Percentiles rank a stretch among this genome's conserved stretches.
Conservation (phyloP, 2,329 filamentous ascomycete species). For the Fusarium beomiforme region DNA sequence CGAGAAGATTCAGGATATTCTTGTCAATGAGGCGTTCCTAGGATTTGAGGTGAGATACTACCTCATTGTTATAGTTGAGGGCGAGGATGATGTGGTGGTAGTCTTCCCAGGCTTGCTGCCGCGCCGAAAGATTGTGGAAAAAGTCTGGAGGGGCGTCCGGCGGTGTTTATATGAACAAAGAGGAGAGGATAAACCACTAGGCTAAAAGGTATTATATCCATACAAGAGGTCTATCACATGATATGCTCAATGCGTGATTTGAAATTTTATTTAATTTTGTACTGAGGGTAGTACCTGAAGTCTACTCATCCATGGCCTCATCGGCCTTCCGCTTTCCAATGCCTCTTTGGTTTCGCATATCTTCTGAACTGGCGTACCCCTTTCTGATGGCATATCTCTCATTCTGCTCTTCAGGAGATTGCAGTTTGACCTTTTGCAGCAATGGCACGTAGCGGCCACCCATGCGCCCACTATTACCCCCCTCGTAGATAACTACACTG, state of each 20-base stretch:
- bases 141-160: conserved; percentile 88
- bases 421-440: conserved; percentile 60
- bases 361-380: conserved; percentile 64
- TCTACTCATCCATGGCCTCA: conserved; percentile 39
- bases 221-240: conserved; percentile 1
- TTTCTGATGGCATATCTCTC: conserved; percentile 70
- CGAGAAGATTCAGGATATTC: conserved; percentile 88
- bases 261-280: conserved; percentile 1
- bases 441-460: conserved; percentile 66
- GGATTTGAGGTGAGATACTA: conserved; percentile 94
- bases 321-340: conserved; percentile 46
- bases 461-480: conserved; percentile 61
- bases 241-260: background rate
- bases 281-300: conserved; percentile 1
- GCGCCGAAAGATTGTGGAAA: conserved; percentile 77
- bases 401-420: conserved; percentile 65
- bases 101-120: conserved; percentile 89
- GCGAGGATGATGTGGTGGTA: conserved; percentile 89
- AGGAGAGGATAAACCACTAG: conserved; percentile 46
- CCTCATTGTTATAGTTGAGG: conserved; percentile 88
- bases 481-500: conserved; percentile 60
- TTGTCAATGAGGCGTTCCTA: conserved; percentile 94
- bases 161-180: conserved; percentile 77
- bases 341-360: conserved; percentile 53
- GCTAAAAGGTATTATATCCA: conserved; percentile 17